Base-by-base conservation (phyloP, 1,284 basidiomycete species). In the Cystobasidiaceae sp. region DNA sequence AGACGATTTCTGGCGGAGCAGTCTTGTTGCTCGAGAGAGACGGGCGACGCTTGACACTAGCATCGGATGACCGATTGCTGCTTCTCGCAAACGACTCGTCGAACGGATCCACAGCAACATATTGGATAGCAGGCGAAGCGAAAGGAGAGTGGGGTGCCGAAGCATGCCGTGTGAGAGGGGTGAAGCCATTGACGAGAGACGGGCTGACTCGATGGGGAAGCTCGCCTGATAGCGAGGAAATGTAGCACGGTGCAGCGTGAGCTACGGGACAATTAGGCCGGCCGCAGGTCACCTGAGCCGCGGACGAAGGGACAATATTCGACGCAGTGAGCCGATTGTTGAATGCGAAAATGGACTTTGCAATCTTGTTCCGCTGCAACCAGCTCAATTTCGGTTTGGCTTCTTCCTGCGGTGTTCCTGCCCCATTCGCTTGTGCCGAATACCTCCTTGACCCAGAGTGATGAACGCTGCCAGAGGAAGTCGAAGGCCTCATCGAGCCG, bases 91-190 rank as follows among this genome's bases (percentile, higher is more conserved):
- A 64, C n/a, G 61, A 46, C 25, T 54, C 51, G 27, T 46, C 61
- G 33, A 55, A 56, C 9, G 61, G 52, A 37, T 62, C 50, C 19
- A 19, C 23, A 45, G 7, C 13, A 32, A 44, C 60, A 41, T 45
- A 50, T 27, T 51, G 25, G 13, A 64, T 56, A 11, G 41, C 33
- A 50, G 61, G 61, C 32, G 51, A 56, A 44, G 52, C 61, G 30
- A 54, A 64, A 4, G 61, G 61, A 45, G 61, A 64, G 30, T 13
- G 43, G 9, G 61, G 61, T 39, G 44, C 61, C 3, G 61, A 48
- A 13, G 27, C 45, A 30, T 52, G 50, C 23, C 61, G 33, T 8
- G 23, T 32, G 17, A 64, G 21, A 9, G 50, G 50, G 7, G 41
- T 27, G 30, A 64, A 64, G 32, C 41, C 41, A 32, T 19, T 44